Conservation (phyloP, 441 rosid genomes). For the Raphanus hybrid region DNA sequence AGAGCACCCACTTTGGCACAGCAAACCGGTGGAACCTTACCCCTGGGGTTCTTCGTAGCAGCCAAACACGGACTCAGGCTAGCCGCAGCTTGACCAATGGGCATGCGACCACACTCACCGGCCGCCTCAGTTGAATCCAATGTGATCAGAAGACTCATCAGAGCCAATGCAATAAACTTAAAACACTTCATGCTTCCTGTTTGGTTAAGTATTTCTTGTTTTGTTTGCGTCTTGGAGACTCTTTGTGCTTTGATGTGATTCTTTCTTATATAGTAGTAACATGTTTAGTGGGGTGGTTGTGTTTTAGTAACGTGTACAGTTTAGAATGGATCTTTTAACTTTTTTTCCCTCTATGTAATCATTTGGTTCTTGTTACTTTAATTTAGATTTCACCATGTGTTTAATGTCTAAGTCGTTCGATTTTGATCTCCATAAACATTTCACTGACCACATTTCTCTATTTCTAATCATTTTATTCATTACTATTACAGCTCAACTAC, state of each 20-base stretch:
- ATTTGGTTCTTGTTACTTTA: constrained; percentile 32
- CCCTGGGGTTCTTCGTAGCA: not conserved
- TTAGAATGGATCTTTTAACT: not conserved
- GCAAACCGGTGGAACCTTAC: constrained; percentile 62
- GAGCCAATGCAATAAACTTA: constrained; percentile 24
- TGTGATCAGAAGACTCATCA: constrained; percentile 46
- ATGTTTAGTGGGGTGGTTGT: constrained; percentile 44
- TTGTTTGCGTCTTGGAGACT: too few species aligned
- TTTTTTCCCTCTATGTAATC: constrained; percentile 25
- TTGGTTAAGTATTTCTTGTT: too few species aligned
- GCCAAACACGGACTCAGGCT: too few species aligned
- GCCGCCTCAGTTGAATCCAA: constrained; percentile 46
- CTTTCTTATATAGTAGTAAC: constrained; percentile 30
- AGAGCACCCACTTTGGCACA: constrained; percentile 72
- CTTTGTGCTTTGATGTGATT: constrained; percentile 31
- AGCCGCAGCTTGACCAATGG: too few species aligned
- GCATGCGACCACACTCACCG: constrained; percentile 63
- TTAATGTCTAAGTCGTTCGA: not conserved
- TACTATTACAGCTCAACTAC: constrained; percentile 14
- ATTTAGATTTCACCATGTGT: constrained; percentile 43
- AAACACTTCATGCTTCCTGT: too few species aligned
- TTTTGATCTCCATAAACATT: not conserved
- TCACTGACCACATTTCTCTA: not conserved
- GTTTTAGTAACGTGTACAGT: constrained; percentile 36
- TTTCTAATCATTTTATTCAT: constrained; percentile 9